A percentile compares a stretch with the other conserved stretches of the same genome.
These are phyloP conservation scores for Alternaria gaisen DNA, from an alignment of 2,329 filamentous ascomycete species.

Conservation along the genomic window DNA sequence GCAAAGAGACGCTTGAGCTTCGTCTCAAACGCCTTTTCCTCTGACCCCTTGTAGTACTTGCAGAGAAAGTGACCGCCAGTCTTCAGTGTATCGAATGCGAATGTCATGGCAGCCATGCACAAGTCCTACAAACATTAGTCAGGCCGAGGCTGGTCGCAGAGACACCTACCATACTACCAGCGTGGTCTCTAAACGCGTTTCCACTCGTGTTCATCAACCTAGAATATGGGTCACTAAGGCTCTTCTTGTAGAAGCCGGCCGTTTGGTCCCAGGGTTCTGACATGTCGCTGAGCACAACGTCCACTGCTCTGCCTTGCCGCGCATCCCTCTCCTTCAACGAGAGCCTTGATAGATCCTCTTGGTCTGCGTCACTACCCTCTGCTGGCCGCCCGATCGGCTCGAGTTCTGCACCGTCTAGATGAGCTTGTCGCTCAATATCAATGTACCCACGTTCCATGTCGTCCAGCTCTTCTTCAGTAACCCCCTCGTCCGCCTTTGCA, in stretches of 20 bases:
- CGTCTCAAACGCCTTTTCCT: conserved; percentile 82
- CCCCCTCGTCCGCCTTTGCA: conserved; percentile 35
- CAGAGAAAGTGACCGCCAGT: conserved; percentile 90
- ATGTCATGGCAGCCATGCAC: conserved; percentile 83
- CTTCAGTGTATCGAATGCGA: conserved; percentile 84
- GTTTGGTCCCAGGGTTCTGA: conserved; percentile 93
- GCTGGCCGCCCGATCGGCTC: conserved; percentile 26
- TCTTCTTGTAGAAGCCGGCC: conserved; percentile 80
- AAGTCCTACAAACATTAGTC: conserved; percentile 72
- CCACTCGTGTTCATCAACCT: conserved; percentile 99
- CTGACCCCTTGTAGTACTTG: conserved; percentile 94
- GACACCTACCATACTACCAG: conserved; percentile 86
- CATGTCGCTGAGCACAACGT: conserved; percentile 98
- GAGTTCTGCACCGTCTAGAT: conserved; percentile 40
- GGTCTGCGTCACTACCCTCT: conserved; percentile 28
- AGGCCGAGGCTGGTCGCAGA: neutral
- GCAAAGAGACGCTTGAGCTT: conserved; percentile 79
- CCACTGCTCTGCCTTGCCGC: conserved; percentile 70
- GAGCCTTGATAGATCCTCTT: conserved; percentile 37
- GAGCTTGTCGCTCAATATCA: conserved; percentile 67
- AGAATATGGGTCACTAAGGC: conserved; percentile 91
- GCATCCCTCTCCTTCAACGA: conserved; percentile 48
- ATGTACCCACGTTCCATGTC: conserved; percentile 67
- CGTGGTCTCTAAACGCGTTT: conserved; percentile 84
- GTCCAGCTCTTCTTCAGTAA: conserved; percentile 53